Evolutionary conservation across 805 yeast genomes (phyloP).

Genomic region (Kuraishia borneana): DNA sequence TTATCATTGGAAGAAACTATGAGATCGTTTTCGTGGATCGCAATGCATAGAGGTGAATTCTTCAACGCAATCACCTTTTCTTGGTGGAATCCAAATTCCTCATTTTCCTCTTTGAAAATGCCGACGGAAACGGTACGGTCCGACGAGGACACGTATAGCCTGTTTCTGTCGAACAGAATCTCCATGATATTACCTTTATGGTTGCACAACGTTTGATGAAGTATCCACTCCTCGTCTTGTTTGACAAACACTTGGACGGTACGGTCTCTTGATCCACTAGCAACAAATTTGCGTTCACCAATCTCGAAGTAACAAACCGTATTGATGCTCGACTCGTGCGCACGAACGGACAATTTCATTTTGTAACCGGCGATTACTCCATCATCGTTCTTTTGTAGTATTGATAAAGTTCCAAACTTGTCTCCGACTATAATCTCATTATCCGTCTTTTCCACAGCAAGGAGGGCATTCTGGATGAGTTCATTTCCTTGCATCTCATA

Average conservation of each 20-base stretch:
- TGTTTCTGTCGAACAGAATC: conserved; percentile 18
- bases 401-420: conserved; percentile 29
- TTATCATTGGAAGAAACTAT: conserved; percentile 44
- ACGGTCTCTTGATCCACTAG: conserved; percentile 47
- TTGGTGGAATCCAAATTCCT: conserved; percentile 16
- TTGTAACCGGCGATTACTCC: conserved; percentile 7
- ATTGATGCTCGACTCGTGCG: conserved; percentile 42
- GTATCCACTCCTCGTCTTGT: conserved; percentile 26
- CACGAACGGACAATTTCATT: conserved; percentile 20
- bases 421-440: conserved; percentile 32
- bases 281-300: conserved; percentile 18
- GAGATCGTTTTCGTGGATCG: conserved; percentile 24
- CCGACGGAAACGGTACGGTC: conserved; percentile 54
- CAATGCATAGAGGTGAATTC: conserved; percentile 36
- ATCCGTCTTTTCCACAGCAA: conserved; percentile 23
- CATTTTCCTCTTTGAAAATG: conserved; percentile 17
- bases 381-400: conserved; percentile 9
- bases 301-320: conserved; percentile 27
- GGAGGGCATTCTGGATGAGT: conserved; percentile 26
- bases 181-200: conserved; percentile 44
- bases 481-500: conserved; percentile 16
- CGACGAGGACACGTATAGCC: conserved; percentile 42
- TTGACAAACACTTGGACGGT: conserved; percentile 44
- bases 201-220: conserved; percentile 47
- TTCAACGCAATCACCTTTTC: conserved; percentile 40